Conservation (phyloP, 2,329 filamentous ascomycete species). For the Alternaria ventricosa region DNA sequence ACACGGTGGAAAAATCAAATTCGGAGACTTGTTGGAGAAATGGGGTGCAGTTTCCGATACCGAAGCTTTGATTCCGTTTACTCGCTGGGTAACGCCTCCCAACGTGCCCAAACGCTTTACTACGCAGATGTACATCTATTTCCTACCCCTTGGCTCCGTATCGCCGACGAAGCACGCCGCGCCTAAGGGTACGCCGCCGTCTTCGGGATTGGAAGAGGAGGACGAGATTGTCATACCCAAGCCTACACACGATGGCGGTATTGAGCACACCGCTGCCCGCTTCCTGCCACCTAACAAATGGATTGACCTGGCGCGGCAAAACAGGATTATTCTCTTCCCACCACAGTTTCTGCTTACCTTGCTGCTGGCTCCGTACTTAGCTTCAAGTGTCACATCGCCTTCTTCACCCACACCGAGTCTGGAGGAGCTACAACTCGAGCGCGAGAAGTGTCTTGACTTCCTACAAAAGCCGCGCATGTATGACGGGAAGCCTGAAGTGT, state of each 20-base stretch:
- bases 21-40: slow-evolving; percentile 68
- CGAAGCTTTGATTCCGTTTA: slow-evolving; percentile 78
- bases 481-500: slow-evolving; percentile 39
- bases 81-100: slow-evolving; percentile 86
- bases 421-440: slow-evolving; percentile 51
- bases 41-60: slow-evolving; percentile 69
- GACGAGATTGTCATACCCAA: slow-evolving; percentile 68
- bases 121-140: slow-evolving; percentile 96
- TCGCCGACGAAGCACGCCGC: slow-evolving; percentile 39
- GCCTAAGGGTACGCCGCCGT: slow-evolving; percentile 43
- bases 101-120: slow-evolving; percentile 79
- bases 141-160: slow-evolving; percentile 67
- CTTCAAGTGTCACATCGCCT: slow-evolving; percentile 36
- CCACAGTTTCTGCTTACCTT: slow-evolving; percentile 81
- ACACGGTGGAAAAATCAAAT: slow-evolving; percentile 69
- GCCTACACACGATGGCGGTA: slow-evolving; percentile 73
- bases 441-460: slow-evolving; percentile 52
- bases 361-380: slow-evolving; percentile 63
- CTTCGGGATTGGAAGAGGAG: slow-evolving; percentile 31
- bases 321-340: slow-evolving; percentile 84
- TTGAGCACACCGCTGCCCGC: slow-evolving; percentile 75
- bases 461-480: slow-evolving; percentile 58
- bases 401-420: slow-evolving; percentile 32
- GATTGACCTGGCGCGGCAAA: slow-evolving; percentile 67
- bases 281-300: slow-evolving; percentile 76